Conservation (phyloP, 768 basidiomycete species). For the Pulveroboletus sp. region DNA sequence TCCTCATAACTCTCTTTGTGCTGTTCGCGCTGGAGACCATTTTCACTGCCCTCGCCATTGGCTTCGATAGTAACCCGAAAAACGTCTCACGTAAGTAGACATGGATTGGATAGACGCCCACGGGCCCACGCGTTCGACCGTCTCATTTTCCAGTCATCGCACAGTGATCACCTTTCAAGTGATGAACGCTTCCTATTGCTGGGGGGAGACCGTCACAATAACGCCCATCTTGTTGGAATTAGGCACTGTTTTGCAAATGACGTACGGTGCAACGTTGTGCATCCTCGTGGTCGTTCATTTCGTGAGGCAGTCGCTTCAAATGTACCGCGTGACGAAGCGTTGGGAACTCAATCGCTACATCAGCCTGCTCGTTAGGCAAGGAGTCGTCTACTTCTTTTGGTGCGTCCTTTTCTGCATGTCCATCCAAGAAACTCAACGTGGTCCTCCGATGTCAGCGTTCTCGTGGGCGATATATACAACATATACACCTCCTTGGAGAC, state of each 20-base stretch:
- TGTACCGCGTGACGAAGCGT: background rate
- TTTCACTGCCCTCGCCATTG: no score
- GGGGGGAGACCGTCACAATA: no score
- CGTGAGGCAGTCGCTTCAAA: background rate
- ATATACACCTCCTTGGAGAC: no score
- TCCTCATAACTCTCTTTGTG: background rate
- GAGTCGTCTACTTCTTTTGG: background rate
- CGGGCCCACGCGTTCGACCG: no score
- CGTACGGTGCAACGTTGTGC: background rate
- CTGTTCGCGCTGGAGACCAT: background rate
- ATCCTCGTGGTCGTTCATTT: background rate
- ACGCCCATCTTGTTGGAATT: no score
- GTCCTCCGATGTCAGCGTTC: background rate
- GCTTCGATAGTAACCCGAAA: background rate
- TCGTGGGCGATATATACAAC: background rate
- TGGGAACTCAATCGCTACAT: background rate
- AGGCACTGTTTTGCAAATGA: background rate
- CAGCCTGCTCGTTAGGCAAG: background rate
- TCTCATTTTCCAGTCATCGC: no score
- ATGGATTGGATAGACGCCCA: background rate
- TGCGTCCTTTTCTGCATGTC: constrained; percentile 21
- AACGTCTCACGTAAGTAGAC: no score
- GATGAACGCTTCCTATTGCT: no score
- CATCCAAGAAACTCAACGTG: background rate
- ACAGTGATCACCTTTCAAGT: no score